phyloP scores from a whole-genome alignment of 2,329 filamentous ascomycete species.

The Mycogone perniciosa region DNA sequence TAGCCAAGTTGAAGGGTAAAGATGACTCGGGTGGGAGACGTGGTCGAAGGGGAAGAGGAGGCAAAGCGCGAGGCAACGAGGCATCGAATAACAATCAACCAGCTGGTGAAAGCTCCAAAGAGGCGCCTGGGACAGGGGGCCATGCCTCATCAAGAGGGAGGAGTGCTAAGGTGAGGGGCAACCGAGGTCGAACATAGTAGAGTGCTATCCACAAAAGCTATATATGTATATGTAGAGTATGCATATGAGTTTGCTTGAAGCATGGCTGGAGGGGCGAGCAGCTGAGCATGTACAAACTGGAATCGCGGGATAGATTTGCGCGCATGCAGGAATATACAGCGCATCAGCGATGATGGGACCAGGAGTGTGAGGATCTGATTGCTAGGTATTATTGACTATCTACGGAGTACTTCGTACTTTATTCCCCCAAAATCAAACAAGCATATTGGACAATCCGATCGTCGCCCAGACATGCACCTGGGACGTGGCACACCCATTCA shows the following conservation, averaged over 20 bases:
- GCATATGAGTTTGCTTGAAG: neutral
- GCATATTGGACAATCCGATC: too few relatives aligned
- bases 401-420: too few relatives aligned
- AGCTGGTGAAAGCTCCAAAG: slow-evolving; percentile 13
- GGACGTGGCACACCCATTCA: too few relatives aligned
- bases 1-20: slow-evolving; percentile 36
- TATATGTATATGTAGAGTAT: neutral
- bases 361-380: too few relatives aligned
- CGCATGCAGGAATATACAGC: too few relatives aligned
- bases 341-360: too few relatives aligned
- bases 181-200: slow-evolving; percentile 1
- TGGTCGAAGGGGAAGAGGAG: slow-evolving; percentile 22
- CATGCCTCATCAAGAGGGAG: slow-evolving; percentile 10
- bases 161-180: slow-evolving; percentile 8
- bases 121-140: slow-evolving; percentile 1
- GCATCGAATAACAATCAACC: slow-evolving; percentile 15
- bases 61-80: slow-evolving; percentile 20
- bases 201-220: neutral
- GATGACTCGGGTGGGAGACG: slow-evolving; percentile 25
- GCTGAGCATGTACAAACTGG: too few relatives aligned
- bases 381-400: too few relatives aligned
- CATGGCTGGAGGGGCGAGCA: too few relatives aligned
- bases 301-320: too few relatives aligned
- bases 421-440: too few relatives aligned
- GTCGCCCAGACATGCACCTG: too few relatives aligned